phyloP scores from a whole-genome alignment of 2,329 filamentous ascomycete genomes.

The Cordyceps militaris region DNA sequence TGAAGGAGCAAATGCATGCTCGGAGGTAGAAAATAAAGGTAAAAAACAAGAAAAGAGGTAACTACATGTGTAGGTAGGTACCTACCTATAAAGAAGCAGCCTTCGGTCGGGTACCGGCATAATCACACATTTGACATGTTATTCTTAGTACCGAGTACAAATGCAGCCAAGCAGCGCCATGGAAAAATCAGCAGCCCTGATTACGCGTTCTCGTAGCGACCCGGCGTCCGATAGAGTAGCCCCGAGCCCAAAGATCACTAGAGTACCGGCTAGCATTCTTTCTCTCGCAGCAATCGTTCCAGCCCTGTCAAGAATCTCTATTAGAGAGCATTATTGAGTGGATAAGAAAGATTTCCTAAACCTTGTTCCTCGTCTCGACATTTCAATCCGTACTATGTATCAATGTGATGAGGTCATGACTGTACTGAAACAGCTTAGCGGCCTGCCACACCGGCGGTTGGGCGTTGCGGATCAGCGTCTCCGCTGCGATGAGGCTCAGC shows the following conservation, averaged over 20 bases:
- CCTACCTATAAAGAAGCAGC: too few relatives aligned
- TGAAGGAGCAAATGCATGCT: too few relatives aligned
- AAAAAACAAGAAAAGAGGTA: background rate
- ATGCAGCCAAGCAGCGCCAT: too few relatives aligned
- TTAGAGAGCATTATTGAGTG: too few relatives aligned
- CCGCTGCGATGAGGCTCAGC: constrained; percentile 1
- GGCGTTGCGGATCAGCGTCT: background rate
- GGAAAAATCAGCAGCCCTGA: too few relatives aligned
- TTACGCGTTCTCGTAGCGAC: background rate
- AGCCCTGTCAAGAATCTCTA: background rate
- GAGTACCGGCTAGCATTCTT: background rate
- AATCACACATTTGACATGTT: too few relatives aligned
- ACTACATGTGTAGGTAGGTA: background rate
- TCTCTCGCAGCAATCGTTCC: background rate
- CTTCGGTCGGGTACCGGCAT: too few relatives aligned
- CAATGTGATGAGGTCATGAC: background rate
- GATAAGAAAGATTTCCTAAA: too few relatives aligned
- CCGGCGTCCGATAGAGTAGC: background rate
- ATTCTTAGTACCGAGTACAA: too few relatives aligned
- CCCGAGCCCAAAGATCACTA: background rate
- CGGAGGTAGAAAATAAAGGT: background rate
- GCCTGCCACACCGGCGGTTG: background rate
- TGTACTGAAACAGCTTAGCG: background rate
- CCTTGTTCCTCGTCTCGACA: too few relatives aligned
- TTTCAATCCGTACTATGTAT: too few relatives aligned